Evolutionary conservation across 225 moss, liverwort and hornwort species (phyloP).

Genomic region (Marchantia polymorpha): DNA sequence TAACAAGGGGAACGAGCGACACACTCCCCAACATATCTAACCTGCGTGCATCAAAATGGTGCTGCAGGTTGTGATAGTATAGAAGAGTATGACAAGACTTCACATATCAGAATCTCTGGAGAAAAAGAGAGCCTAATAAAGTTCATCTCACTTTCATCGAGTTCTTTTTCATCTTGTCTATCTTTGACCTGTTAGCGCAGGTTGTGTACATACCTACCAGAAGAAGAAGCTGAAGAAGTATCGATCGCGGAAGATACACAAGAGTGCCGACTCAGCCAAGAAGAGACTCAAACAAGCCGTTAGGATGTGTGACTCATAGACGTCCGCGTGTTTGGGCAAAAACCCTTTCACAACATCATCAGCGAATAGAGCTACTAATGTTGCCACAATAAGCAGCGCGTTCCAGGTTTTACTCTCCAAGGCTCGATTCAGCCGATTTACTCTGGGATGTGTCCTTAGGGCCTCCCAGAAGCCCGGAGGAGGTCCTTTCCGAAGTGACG

Average conservation of each 20-base stretch:
- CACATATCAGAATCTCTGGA: background rate
- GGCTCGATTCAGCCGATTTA: slow-evolving; percentile 39
- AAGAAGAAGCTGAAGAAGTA: slow-evolving; percentile 90
- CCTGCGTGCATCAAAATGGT: slow-evolving; percentile 38
- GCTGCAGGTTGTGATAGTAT: background rate
- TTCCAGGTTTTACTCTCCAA: slow-evolving; percentile 79
- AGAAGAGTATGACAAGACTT: background rate
- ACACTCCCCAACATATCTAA: slow-evolving; percentile 86
- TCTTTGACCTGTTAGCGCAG: background rate
- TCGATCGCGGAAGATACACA: slow-evolving; percentile 68
- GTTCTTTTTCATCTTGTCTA: background rate
- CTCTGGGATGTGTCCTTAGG: slow-evolving; percentile 54
- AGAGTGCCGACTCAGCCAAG: slow-evolving; percentile 54
- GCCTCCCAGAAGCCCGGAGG: slow-evolving; percentile 63
- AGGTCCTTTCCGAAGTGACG: slow-evolving; percentile 19
- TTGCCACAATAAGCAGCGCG: slow-evolving; percentile 68
- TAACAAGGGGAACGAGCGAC: slow-evolving; percentile 66
- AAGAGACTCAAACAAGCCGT: slow-evolving; percentile 70
- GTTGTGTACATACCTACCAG: slow-evolving; percentile 60
- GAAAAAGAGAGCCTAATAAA: background rate
- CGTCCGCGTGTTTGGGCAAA: slow-evolving; percentile 62
- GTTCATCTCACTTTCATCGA: background rate
- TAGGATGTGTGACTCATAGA: slow-evolving; percentile 61
- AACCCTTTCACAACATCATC: slow-evolving; percentile 80
- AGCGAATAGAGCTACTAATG: slow-evolving; percentile 79